A percentile compares a stretch with the other conserved stretches of the same genome.
Evolutionary conservation across 2,329 filamentous ascomycete genomes (phyloP).

Genomic region (Ascochyta clinopodiicola): DNA sequence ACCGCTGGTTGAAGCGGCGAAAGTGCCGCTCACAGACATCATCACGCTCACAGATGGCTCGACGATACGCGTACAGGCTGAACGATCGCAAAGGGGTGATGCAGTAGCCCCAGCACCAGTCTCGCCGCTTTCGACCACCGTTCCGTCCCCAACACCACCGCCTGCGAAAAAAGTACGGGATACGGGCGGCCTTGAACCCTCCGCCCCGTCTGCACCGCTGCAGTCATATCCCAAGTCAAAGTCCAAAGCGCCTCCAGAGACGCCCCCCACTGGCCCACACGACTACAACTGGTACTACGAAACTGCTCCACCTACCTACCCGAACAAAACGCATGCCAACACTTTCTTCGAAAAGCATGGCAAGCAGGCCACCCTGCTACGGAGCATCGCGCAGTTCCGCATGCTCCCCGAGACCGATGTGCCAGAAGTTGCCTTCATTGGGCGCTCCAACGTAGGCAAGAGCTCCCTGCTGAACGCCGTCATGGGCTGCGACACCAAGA

Average conservation of each 20-base stretch:
- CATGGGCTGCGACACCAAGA: slow-evolving; percentile 52
- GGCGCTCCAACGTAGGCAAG: slow-evolving; percentile 75
- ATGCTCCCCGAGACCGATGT: slow-evolving; percentile 61
- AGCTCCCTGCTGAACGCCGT: slow-evolving; percentile 70
- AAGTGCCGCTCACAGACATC: background rate
- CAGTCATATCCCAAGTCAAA: background rate
- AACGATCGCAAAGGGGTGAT: background rate
- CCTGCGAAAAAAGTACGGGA: background rate
- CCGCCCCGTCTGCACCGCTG: slow-evolving; percentile 20
- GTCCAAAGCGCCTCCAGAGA: slow-evolving; percentile 11
- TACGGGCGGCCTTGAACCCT: slow-evolving; percentile 21
- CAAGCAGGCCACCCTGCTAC: slow-evolving; percentile 60
- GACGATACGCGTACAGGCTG: slow-evolving; percentile 10
- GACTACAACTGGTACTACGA: slow-evolving; percentile 47
- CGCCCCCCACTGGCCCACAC: slow-evolving; percentile 6
- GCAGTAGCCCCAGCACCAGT: background rate
- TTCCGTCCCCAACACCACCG: background rate
- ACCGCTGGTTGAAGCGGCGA: background rate
- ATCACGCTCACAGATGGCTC: slow-evolving; percentile 16
- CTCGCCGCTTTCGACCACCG: background rate
- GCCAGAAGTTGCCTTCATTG: slow-evolving; percentile 71
- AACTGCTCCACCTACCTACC: slow-evolving; percentile 30
- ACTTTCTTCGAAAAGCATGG: slow-evolving; percentile 52
- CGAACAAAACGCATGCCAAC: slow-evolving; percentile 51
- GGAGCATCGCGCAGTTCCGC: slow-evolving; percentile 66